Conservation (phyloP, 768 basidiomycete species). For the Macrolepiota fuliginosa region DNA sequence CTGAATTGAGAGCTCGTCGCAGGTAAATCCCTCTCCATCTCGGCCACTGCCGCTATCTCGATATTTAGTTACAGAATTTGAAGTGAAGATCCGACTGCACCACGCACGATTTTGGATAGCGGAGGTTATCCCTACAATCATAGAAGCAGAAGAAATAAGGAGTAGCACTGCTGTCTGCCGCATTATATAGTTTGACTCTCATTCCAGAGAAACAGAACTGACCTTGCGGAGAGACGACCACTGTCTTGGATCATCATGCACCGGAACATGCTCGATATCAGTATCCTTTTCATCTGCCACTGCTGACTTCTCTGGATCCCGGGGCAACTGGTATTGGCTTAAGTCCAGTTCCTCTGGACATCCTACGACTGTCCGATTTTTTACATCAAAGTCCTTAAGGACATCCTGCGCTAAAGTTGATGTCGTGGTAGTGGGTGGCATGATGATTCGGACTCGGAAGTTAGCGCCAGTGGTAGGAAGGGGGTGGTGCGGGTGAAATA, state of each 20-base stretch:
- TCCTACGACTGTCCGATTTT: neutral
- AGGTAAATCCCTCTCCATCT: constrained; percentile 57
- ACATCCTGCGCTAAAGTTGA: neutral
- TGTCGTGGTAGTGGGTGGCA: neutral
- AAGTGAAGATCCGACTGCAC: neutral
- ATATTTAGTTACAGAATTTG: neutral
- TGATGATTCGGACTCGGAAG: neutral
- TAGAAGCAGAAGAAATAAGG: constrained; percentile 49
- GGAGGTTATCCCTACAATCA: constrained; percentile 54
- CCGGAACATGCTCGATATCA: constrained; percentile 46
- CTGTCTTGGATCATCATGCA: constrained; percentile 52
- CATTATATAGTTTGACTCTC: neutral
- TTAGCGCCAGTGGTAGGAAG: neutral
- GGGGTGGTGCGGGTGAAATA: neutral
- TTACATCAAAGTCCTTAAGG: neutral
- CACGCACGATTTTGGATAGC: constrained; percentile 66
- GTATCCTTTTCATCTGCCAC: constrained; percentile 3
- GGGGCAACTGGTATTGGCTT: neutral
- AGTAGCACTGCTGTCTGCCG: constrained; percentile 40
- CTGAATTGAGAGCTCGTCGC: constrained; percentile 64
- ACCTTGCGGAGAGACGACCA: constrained; percentile 56
- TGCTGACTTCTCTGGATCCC: neutral
- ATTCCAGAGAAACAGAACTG: constrained; percentile 7
- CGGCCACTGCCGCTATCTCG: constrained; percentile 54
- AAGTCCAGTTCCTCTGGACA: neutral